phyloP scores from a whole-genome alignment of 2,329 filamentous ascomycete species.

The Aspergillus sclerotialis region DNA sequence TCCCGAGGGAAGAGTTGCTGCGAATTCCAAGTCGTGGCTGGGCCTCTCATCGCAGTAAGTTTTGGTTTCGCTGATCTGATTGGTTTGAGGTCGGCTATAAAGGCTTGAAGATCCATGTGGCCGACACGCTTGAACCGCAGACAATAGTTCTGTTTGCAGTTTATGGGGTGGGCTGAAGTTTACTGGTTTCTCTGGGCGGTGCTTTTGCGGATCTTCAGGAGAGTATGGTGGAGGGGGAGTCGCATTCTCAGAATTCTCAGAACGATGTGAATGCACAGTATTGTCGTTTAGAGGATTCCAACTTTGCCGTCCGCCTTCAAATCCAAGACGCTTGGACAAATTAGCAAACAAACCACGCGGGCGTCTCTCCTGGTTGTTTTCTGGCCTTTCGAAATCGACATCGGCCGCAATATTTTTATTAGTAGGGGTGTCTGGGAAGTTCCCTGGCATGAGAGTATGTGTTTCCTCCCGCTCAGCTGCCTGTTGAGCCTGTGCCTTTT shows the following conservation, averaged over 20 bases:
- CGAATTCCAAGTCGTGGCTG: constrained; percentile 64
- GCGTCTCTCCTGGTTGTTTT: constrained; percentile 35
- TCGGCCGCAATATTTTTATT: constrained; percentile 21
- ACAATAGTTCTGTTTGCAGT: constrained; percentile 51
- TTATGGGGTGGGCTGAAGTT: constrained; percentile 32
- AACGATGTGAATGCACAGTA: constrained; percentile 14
- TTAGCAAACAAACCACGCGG: constrained; percentile 59
- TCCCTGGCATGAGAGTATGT: constrained; percentile 60
- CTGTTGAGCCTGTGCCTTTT: constrained; percentile 32
- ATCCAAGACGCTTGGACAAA: constrained; percentile 60
- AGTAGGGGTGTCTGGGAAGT: constrained; percentile 62
- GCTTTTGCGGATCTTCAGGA: constrained; percentile 24
- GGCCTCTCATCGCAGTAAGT: constrained; percentile 79
- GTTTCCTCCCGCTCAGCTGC: constrained; percentile 25
- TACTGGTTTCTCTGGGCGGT: constrained; percentile 24
- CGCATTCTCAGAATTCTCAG: constrained; percentile 12
- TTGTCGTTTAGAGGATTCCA: constrained; percentile 16
- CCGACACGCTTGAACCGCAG: constrained; percentile 71
- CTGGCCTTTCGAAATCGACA: constrained; percentile 14
- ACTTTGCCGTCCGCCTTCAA: constrained; percentile 45
- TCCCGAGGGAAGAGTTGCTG: constrained; percentile 62
- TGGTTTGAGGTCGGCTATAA: constrained; percentile 66
- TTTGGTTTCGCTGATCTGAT: constrained; percentile 69
- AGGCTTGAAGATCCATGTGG: constrained; percentile 66
- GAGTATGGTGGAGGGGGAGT: constrained; percentile 36